Evolutionary conservation across 2,329 filamentous ascomycete genomes (phyloP), one percentile per base, ranked within the genome.

Genomic region (Clonostachys byssicola): DNA sequence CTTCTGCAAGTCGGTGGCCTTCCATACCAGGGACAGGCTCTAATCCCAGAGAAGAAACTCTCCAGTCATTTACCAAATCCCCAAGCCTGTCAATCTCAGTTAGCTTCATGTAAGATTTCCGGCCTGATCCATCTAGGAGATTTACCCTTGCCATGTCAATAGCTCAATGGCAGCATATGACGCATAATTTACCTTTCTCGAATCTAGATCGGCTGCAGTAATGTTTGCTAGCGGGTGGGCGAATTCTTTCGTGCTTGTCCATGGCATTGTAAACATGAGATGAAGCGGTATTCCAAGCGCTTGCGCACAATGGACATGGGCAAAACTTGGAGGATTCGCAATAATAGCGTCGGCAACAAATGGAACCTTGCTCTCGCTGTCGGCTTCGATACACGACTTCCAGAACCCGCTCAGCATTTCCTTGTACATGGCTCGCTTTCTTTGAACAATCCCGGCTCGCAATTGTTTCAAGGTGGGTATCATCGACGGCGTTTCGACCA

Each of bases 221-320:
- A 91, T 88, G 51, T 95, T 92, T 20, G 92, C 87, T 66, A 99
- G 97, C 1, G 94, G 92, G 66, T 99, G 94, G 3, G 94, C 94
- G 58, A 97, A 99, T 1, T 92, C 91, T 45, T 92, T 80, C 14
- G 94, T 99, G 44, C 92, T 84, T 1, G 92, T 96, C 94, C 94
- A 99, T 0, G 94, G 94, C 94, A 99, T 99, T 16, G 91, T 95
- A 62, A 99, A 99, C 0, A 92, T 92, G 47, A 94, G 84, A 72
- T 96, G 97, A 65, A 99, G 97, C 1, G 94, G 94, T 41, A 99
- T 95, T 12, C 82, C 78, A 3, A 99, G 77, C 17, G 90, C 90
- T 68, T 99, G 94, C 2, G 94, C 92, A 54, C 99, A 95, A 64
- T 99, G 94, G 46, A 99, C 96, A 23, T 94, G 94, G 1, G 88